phyloP scores from a whole-genome alignment of 371 early-diverging fungal species.

The Dichotomocladium elegans region DNA sequence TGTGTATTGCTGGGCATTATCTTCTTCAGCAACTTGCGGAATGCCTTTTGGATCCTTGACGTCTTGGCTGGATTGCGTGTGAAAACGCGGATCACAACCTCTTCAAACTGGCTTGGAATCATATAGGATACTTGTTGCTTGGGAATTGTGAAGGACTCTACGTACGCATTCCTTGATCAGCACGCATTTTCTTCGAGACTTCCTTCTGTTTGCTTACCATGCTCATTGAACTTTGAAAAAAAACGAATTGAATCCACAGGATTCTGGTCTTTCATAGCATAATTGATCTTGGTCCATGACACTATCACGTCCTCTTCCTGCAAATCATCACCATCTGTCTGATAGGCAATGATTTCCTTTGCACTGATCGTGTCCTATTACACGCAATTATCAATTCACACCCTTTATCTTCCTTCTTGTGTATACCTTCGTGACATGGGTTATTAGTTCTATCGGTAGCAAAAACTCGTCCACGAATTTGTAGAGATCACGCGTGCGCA shows the following conservation, averaged over 20 bases:
- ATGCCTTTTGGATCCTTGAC: conserved; percentile 53
- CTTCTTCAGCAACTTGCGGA: conserved; percentile 26
- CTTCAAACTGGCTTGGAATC: conserved; percentile 70
- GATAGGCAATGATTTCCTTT: conserved; percentile 55
- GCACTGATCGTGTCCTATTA: conserved; percentile 45
- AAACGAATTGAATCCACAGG: conserved; percentile 85
- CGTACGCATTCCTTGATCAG: not conserved
- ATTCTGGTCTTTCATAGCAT: conserved; percentile 79
- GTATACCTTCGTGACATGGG: conserved; percentile 40
- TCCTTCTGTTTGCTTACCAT: conserved; percentile 21
- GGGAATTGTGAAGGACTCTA: conserved; percentile 61
- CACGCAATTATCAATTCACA: not conserved
- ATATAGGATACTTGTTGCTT: conserved; percentile 70
- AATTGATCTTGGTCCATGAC: conserved; percentile 68
- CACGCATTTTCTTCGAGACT: not conserved
- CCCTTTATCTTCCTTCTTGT: not conserved
- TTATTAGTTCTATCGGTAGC: conserved; percentile 58
- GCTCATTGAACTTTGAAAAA: conserved; percentile 64
- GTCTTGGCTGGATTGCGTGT: conserved; percentile 61
- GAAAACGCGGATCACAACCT: conserved; percentile 66
- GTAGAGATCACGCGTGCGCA: conserved; percentile 78
- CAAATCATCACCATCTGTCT: conserved; percentile 51
- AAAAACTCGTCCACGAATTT: conserved; percentile 84
- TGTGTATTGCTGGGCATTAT: conserved; percentile 3
- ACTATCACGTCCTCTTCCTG: conserved; percentile 70